A percentile compares a stretch with the other conserved stretches of the same genome.
phyloP scores from a whole-genome alignment of 2,329 filamentous ascomycete species.

The Colletotrichum brevisporum region DNA sequence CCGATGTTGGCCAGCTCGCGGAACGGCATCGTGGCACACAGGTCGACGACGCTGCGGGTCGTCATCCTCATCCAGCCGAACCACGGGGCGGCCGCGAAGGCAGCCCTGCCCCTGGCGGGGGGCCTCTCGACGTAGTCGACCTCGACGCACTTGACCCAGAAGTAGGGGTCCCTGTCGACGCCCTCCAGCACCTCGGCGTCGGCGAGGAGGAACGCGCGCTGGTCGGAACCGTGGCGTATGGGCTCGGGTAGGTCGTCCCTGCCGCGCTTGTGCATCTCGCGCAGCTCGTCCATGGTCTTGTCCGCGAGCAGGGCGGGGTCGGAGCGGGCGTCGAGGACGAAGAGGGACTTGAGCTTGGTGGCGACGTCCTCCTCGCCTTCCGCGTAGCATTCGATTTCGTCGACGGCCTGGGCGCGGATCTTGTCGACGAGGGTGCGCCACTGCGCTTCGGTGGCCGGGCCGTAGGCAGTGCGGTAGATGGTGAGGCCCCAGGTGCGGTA shows the following conservation, averaged over 20 bases:
- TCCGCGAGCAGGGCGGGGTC: slow-evolving; percentile 12
- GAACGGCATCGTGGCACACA: background rate
- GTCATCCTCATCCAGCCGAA: slow-evolving; percentile 21
- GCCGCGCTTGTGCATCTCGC: background rate
- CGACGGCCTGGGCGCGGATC: background rate
- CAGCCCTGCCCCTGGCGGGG: background rate
- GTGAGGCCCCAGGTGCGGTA: slow-evolving; percentile 16
- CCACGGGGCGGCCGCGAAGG: background rate
- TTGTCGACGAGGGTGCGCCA: slow-evolving; percentile 9
- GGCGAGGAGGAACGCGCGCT: slow-evolving; percentile 14
- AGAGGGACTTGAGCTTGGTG: background rate
- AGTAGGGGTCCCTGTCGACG: slow-evolving; percentile 1
- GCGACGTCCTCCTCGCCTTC: slow-evolving; percentile 5
- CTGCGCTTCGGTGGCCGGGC: slow-evolving; percentile 1
- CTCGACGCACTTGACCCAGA: slow-evolving; percentile 11
- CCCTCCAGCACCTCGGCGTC: slow-evolving; percentile 10
- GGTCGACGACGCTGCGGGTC: slow-evolving; percentile 15
- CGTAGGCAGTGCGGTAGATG: slow-evolving; percentile 16
- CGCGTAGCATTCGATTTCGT: background rate
- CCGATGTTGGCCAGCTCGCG: slow-evolving; percentile 14
- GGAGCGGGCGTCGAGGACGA: slow-evolving; percentile 8
- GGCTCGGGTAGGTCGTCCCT: background rate
- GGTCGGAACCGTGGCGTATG: background rate
- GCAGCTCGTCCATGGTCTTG: slow-evolving; percentile 6
- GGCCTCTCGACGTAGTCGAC: background rate